phyloP scores from a whole-genome alignment of 2,329 filamentous ascomycete species.

The Botrytis medusae region DNA sequence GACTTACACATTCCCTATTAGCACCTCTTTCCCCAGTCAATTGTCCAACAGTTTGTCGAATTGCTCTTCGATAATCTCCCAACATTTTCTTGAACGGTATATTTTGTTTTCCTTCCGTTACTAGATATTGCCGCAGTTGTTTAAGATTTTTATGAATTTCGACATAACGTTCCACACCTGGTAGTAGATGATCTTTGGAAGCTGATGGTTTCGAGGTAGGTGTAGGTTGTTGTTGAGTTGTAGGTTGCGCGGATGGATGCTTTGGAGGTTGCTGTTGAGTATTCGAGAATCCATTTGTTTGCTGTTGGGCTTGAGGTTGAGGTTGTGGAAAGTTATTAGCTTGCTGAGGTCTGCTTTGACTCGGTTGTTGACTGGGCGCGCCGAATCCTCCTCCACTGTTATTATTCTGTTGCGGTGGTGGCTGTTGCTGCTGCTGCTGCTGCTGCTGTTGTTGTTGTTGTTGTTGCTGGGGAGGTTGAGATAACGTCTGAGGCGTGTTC shows the following conservation, averaged over 20 bases:
- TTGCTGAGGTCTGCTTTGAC: conserved; percentile 11
- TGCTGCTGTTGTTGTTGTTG: neutral
- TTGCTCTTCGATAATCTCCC: conserved; percentile 69
- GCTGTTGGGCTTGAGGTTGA: neutral
- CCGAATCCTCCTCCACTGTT: neutral
- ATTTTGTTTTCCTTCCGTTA: conserved; percentile 56
- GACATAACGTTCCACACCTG: conserved; percentile 48
- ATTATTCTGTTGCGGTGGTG: neutral
- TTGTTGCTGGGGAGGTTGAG: neutral
- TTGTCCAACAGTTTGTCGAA: conserved; percentile 73
- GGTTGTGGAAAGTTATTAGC: neutral
- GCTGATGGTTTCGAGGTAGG: neutral
- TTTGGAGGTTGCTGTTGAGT: conserved; percentile 1
- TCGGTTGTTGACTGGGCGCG: neutral
- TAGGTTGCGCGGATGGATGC: neutral
- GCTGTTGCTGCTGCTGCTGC: neutral
- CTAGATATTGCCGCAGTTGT: conserved; percentile 53
- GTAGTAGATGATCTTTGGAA: conserved; percentile 24
- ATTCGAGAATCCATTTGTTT: neutral
- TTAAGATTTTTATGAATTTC: conserved; percentile 69
- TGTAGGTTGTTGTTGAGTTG: conserved; percentile 9
- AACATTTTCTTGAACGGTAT: conserved; percentile 58
- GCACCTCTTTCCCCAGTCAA: conserved; percentile 63
- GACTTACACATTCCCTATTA: conserved; percentile 57
- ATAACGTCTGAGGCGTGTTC: neutral